Evolutionary conservation across 495 filamentous ascomycete genomes (phyloP).

Genomic region (Tetracladium marchalianum): DNA sequence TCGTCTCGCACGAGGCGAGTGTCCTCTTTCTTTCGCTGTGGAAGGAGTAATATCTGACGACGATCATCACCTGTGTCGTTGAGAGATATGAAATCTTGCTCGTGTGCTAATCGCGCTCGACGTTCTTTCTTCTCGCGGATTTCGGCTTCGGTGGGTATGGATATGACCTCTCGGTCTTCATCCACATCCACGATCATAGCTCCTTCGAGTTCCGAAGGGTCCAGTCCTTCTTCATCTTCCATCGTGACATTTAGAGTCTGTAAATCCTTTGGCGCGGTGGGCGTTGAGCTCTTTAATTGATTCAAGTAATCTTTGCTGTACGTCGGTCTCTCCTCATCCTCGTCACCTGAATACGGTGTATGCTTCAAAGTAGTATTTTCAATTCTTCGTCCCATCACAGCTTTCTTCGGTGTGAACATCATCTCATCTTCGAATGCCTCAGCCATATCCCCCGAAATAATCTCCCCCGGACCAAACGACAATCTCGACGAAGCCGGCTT

Average conservation of each 20-base stretch:
- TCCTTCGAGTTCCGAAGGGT: slow-evolving; percentile 44
- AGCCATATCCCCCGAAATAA: slow-evolving; percentile 40
- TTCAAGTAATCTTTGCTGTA: slow-evolving; percentile 84
- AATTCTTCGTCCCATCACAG: slow-evolving; percentile 55
- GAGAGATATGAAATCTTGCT: slow-evolving; percentile 73
- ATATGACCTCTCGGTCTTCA: slow-evolving; percentile 31
- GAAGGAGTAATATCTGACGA: slow-evolving; percentile 34
- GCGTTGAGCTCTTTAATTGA: slow-evolving; percentile 74
- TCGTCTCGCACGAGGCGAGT: slow-evolving; percentile 77
- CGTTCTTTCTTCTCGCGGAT: slow-evolving; percentile 89
- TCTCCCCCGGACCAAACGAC: slow-evolving; percentile 62
- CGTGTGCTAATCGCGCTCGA: slow-evolving; percentile 65
- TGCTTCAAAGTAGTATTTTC: slow-evolving; percentile 58
- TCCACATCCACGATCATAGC: slow-evolving; percentile 56
- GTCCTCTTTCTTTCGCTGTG: slow-evolving; percentile 46
- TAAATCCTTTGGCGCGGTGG: slow-evolving; percentile 58
- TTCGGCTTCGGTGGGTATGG: slow-evolving; percentile 77
- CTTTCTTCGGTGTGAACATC: slow-evolving; percentile 59
- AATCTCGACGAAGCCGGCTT: slow-evolving; percentile 55
- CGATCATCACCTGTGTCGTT: slow-evolving; percentile 43
- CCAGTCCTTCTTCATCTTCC: slow-evolving; percentile 40
- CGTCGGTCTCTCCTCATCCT: slow-evolving; percentile 61
- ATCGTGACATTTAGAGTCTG: slow-evolving; percentile 26
- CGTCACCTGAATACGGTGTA: slow-evolving; percentile 35
- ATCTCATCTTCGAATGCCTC: slow-evolving; percentile 36